Base-by-base conservation (phyloP, 2,329 filamentous ascomycete species). In the Ramichloridium luteum region DNA sequence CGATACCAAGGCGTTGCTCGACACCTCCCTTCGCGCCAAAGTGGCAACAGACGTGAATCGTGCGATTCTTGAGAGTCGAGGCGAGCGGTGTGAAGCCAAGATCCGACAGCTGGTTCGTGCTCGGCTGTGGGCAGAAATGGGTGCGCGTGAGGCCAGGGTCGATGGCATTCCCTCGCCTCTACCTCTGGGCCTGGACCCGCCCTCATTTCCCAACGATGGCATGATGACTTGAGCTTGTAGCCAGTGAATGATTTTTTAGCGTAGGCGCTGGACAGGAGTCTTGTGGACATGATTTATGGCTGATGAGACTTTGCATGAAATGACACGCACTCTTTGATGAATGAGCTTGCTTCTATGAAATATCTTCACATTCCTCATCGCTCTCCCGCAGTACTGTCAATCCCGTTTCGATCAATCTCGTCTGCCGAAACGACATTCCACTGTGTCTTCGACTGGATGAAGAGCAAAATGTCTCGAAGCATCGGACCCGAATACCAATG, bases 11-110 rank as follows among this genome's bases (percentile, higher is more conserved):
- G 73, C 74, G 28, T 65, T 98, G 16, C 64, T 98, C 12, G 72
- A 93, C 44, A 81, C 86, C 2, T 70, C 75, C 28, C 67, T 96
- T 27, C 76, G 90, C 39, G 74, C 77, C 44, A 73, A 78, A 26
- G 85, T 94, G n/a, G 90, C 90, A 4, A 77, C 77, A 39, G 71
- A 72, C 45, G 90, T 98, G 32, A 98, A 98, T 53, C 77, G 85
- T 56, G 83, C 85, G 8, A 84, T 98, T 32, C 62, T 96, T 15
- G 66, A 72, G 34, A 75, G 70, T 30, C 78, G 86, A 51, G 77
- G 78, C 13, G 67, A 75, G 44, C 69, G 76, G 39, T 73, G 78
- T 39, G 83, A 93, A 55, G 80, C 86, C 9, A 80, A 82, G 15
- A 82, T 98, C 42, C 72, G 80, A 34, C 74, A 80, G 41, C 66